A percentile compares a stretch with the other conserved stretches of the same genome.
These are phyloP conservation scores for Teunomyces tritomae DNA, from an alignment of 805 yeast species.

Conservation along the genomic window DNA sequence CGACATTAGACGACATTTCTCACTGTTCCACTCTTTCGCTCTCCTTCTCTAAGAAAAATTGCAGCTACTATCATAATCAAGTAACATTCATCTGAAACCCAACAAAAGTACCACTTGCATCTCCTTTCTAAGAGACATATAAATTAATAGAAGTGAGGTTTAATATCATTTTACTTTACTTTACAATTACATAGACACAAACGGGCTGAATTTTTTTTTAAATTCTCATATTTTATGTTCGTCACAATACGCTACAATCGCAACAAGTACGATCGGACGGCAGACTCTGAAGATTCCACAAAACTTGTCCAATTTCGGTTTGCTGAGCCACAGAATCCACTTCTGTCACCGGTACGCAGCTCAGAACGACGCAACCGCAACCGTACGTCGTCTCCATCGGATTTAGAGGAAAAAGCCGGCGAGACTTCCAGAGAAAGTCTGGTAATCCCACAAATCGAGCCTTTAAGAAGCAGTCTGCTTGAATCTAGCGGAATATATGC, in stretches of 20 bases:
- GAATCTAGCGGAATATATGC: not conserved
- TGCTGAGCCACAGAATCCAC: not conserved
- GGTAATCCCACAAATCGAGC: not conserved
- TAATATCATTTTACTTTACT: not conserved
- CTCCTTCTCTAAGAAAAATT: not conserved
- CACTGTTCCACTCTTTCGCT: too few species aligned
- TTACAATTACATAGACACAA: too few species aligned
- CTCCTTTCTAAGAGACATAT: too few species aligned
- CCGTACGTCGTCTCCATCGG: constrained; percentile 3
- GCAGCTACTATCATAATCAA: not conserved
- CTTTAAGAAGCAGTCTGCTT: not conserved
- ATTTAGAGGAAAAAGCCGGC: not conserved
- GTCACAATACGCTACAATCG: constrained; percentile 2
- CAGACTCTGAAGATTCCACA: not conserved
- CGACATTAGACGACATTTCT: not conserved
- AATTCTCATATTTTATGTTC: not conserved
- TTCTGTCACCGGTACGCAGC: constrained; percentile 4
- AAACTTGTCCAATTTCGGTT: constrained; percentile 9
- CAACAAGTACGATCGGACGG: not conserved
- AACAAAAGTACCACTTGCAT: not conserved
- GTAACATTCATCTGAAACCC: not conserved
- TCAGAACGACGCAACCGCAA: constrained; percentile 1
- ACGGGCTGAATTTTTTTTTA: too few species aligned
- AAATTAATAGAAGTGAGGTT: too few species aligned
- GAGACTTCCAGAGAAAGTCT: not conserved